Evolutionary conservation across 2,329 filamentous ascomycete genomes (phyloP).

Genomic region (Pestalotiopsis fici): DNA sequence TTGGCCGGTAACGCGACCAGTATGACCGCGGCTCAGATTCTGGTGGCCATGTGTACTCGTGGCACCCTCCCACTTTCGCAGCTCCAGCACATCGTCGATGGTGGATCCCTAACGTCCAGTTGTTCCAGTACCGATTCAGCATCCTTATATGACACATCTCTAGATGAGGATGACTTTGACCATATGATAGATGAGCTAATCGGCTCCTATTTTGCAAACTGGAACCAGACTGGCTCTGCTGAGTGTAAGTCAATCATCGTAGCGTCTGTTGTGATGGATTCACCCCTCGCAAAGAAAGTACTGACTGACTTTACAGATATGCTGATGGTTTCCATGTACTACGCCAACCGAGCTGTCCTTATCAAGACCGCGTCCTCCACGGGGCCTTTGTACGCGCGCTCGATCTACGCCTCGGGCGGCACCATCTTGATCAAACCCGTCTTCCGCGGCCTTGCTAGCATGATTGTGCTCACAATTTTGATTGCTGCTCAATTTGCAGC

Average conservation of each 20-base stretch:
- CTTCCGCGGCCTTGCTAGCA: constrained; percentile 8
- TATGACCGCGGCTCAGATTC: constrained; percentile 11
- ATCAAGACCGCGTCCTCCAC: constrained; percentile 8
- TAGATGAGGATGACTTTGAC: not conserved
- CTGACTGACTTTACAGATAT: not conserved
- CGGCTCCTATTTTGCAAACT: constrained; percentile 9
- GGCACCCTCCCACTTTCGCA: constrained; percentile 15
- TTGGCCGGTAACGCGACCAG: constrained; percentile 10
- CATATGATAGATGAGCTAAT: constrained; percentile 6
- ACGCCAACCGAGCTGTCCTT: constrained; percentile 14
- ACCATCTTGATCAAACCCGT: constrained; percentile 9
- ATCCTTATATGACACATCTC: not conserved
- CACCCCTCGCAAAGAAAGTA: not conserved
- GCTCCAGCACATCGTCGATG: not conserved
- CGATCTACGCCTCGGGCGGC: constrained; percentile 14
- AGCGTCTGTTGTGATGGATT: not conserved
- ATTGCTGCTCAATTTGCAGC: constrained; percentile 10
- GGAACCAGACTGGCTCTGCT: constrained; percentile 10
- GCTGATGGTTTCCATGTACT: constrained; percentile 17
- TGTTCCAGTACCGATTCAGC: not conserved
- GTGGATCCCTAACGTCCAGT: not conserved
- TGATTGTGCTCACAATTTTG: constrained; percentile 13
- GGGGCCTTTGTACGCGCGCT: not conserved
- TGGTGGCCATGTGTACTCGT: constrained; percentile 12
- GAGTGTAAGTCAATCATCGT: constrained; percentile 8